Percentiles rank a stretch among this genome's conserved stretches.
These are phyloP conservation scores for Diplodia corticola DNA, from an alignment of 2,329 filamentous ascomycete genomes.

Conservation along the genomic window DNA sequence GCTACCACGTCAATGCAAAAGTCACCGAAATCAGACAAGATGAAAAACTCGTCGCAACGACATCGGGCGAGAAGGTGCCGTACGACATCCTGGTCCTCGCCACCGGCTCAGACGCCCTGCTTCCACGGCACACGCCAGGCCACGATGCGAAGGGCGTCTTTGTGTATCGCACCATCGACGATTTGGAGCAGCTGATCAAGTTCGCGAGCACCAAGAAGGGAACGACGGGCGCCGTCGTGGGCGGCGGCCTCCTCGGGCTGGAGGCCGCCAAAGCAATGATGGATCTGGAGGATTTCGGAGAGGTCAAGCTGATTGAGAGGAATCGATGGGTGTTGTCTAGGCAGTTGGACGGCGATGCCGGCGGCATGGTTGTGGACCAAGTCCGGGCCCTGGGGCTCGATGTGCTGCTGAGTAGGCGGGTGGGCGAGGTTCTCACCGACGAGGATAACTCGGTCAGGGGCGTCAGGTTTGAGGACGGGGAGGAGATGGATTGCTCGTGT, in stretches of 20 bases:
- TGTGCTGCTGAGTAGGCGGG: conserved; percentile 73
- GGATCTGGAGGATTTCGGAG: conserved; percentile 72
- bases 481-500: conserved; percentile 73
- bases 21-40: conserved; percentile 67
- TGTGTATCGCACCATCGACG: conserved; percentile 83
- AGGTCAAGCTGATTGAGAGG: conserved; percentile 77
- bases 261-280: conserved; percentile 93
- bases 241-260: conserved; percentile 79
- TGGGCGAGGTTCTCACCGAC: conserved; percentile 70
- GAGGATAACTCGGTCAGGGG: conserved; percentile 68
- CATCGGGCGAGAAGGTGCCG: conserved; percentile 65
- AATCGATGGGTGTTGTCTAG: conserved; percentile 80
- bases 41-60: conserved; percentile 68
- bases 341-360: conserved; percentile 80
- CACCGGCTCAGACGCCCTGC: conserved; percentile 80
- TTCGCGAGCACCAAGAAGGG: conserved; percentile 69
- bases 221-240: conserved; percentile 73
- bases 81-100: conserved; percentile 84
- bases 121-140: conserved; percentile 71
- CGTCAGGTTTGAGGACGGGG: conserved; percentile 78
- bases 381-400: conserved; percentile 77
- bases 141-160: conserved; percentile 82
- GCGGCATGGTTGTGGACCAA: conserved; percentile 77
- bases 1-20: conserved; percentile 72
- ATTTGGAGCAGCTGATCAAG: conserved; percentile 73